These are phyloP conservation scores for Scheffersomyces lignicola DNA, from an alignment of 1,139 yeast species.

Conservation along the genomic window DNA sequence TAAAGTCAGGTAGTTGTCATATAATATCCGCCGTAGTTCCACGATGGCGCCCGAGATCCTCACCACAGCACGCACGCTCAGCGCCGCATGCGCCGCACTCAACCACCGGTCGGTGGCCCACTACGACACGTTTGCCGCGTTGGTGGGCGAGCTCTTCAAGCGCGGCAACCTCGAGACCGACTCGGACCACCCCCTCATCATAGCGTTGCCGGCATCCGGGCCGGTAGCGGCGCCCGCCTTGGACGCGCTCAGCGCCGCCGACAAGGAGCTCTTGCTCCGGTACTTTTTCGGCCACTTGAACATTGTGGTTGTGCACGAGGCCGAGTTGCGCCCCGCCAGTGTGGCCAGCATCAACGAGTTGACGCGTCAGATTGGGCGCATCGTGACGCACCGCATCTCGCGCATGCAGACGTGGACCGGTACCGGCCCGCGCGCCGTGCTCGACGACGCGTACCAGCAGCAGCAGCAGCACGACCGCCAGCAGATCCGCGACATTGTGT, in stretches of 20 bases:
- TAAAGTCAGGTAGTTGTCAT: too few relatives aligned
- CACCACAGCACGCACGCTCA: too few relatives aligned
- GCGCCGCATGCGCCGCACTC: too few relatives aligned
- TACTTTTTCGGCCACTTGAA: constrained; percentile 47
- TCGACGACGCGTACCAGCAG: constrained; percentile 17
- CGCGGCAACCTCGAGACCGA: constrained; percentile 39
- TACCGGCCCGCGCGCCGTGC: constrained; percentile 30
- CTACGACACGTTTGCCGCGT: constrained; percentile 10
- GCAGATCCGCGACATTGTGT: constrained; percentile 21
- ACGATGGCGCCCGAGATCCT: too few relatives aligned
- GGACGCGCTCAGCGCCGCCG: constrained; percentile 23
- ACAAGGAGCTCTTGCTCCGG: constrained; percentile 32
- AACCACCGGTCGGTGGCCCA: too few relatives aligned
- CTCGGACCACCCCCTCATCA: constrained; percentile 33
- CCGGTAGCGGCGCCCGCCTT: too few relatives aligned
- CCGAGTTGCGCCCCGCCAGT: constrained; percentile 17
- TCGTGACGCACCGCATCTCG: constrained; percentile 40
- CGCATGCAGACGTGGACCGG: constrained; percentile 63
- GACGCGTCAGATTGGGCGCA: constrained; percentile 25
- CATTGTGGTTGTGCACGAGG: constrained; percentile 28
- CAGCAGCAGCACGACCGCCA: constrained; percentile 6
- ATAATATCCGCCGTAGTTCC: too few relatives aligned
- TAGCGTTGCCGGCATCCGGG: constrained; percentile 32
- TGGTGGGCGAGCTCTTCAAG: constrained; percentile 30
- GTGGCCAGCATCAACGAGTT: constrained; percentile 25